Evolutionary conservation across 129 eudicot genomes (phyloP), one percentile per base, ranked within the genome.

Genomic region (Logfia minima): DNA sequence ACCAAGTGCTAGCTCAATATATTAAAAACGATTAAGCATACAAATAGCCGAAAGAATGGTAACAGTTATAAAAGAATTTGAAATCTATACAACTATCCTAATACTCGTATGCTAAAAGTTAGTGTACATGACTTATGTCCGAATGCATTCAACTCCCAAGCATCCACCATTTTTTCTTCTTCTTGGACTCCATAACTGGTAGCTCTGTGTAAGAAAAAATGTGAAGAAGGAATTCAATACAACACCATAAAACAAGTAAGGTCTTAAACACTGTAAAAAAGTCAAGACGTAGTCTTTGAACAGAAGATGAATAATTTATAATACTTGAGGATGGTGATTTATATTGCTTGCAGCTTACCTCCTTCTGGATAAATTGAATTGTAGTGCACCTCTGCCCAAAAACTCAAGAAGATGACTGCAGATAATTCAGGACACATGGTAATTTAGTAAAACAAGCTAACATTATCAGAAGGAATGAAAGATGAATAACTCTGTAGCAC

Each of bases 351-450:
- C 14, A 41, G 48, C 43, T 6, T 84, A 88, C 96, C 93, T 90
- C 88, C 93, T 71, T 80, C 78, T 0, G 93, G 93, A 83, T 90
- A 90, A 6, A 90, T 88, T 21, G 92, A 87, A 83, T 90, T 90
- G 78, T 88, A 90, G 83, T 90, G 96, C 81, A 90, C 92, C 79
- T 91, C 97, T 4, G 97, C 97, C 97, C 97, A 88, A 68, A 91
- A 91, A 74, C 94, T 91, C 90, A 91, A 76, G 80, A 81, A 86
- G 66, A 91, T 86, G 34, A 86, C 94, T 91, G 90, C 90, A 86
- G 5, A 62, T 22, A 61, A 77, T 41, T 58, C 52, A 76, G 29
- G n/a, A n/a, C 66, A 53, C 18, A 37, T 19, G 8, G 6, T 64
- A 70, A 70, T 32, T 79, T 79, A 71, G 39, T 61, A 35, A 70